Evolutionary conservation across 176 grass and related monocot genomes (phyloP), one percentile per base, ranked within the genome.

Genomic region (Rhynchospora tenuis): DNA sequence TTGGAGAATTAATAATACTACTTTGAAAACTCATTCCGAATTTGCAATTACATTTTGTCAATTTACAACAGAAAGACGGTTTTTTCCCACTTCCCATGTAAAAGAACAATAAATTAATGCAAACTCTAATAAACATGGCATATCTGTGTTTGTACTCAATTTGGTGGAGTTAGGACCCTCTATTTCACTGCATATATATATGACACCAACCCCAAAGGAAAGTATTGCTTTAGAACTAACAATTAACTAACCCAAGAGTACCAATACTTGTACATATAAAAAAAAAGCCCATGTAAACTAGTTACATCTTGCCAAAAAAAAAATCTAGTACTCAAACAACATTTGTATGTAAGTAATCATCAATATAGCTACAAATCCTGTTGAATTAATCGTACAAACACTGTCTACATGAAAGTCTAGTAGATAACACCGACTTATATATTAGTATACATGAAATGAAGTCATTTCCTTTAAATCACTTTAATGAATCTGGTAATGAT

Each of bases 281-380:
- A 5, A 23, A 13, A 3, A 74, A 51, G 26, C 22, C 45, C 52
- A 70, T 28, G 28, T 27, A 26, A 29, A 70, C 67, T 22, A 70
- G 17, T 70, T 55, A 76, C 6, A 76, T 31, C 73, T 76, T 76
- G 14, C 48, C 31, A 76, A 19, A 76, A 55, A 76, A 55, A 4
- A 11, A 55, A 76, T 29, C 23, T 76, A 76, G 24, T 55, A 52
- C 55, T 56, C 15, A 56, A 76, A 76, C 48, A 76, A 77, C 73
- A 77, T 77, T 5, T n/a, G 26, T 55, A 17, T 77, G 50, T 77
- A 31, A 15, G 26, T 23, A 6, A 54, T 31, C 43, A 24, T 67
- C 47, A 82, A 82, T 52, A n/a, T 54, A 82, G n/a, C 80, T 67
- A 82, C 19, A 82, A 54, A 82, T 27, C 59, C 50, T 62, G 78